These are phyloP conservation scores for Sporothrix brunneoviolacea DNA, from an alignment of 2,329 filamentous ascomycete genomes.

Conservation along the genomic window DNA sequence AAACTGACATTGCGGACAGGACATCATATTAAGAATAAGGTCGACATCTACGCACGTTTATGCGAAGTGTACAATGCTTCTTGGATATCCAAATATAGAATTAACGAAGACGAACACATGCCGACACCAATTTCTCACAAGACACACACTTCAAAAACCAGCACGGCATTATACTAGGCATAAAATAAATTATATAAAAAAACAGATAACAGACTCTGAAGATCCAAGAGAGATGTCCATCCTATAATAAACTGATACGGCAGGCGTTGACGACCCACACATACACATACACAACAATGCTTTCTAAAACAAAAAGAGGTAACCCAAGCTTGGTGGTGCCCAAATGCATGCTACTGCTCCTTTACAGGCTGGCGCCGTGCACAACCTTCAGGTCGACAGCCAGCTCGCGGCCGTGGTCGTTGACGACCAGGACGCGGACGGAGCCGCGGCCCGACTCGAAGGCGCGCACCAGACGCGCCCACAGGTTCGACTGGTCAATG, in stretches of 20 bases:
- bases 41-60: too few species aligned
- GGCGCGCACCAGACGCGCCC: conserved; percentile 68
- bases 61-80: too few species aligned
- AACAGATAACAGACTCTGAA: conserved; percentile 5
- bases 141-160: too few species aligned
- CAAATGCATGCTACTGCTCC: too few species aligned
- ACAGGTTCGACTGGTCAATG: conserved; percentile 90
- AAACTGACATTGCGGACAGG: too few species aligned
- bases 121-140: too few species aligned
- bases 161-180: too few species aligned
- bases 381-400: conserved; percentile 99
- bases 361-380: conserved; percentile 66
- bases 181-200: conserved; percentile 8
- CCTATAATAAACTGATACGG: conserved; percentile 1
- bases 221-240: conserved; percentile 6
- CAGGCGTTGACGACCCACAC: not conserved
- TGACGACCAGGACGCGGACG: conserved; percentile 92
- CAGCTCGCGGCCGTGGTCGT: conserved; percentile 86
- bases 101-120: too few species aligned
- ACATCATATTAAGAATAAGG: too few species aligned
- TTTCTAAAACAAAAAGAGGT: conserved; percentile 6
- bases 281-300: conserved; percentile 6
- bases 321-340: too few species aligned
- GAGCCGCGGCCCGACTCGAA: conserved; percentile 90
- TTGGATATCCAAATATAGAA: too few species aligned